Base-by-base conservation (phyloP, 2,329 filamentous ascomycete species). In the Claviceps digitariae region DNA sequence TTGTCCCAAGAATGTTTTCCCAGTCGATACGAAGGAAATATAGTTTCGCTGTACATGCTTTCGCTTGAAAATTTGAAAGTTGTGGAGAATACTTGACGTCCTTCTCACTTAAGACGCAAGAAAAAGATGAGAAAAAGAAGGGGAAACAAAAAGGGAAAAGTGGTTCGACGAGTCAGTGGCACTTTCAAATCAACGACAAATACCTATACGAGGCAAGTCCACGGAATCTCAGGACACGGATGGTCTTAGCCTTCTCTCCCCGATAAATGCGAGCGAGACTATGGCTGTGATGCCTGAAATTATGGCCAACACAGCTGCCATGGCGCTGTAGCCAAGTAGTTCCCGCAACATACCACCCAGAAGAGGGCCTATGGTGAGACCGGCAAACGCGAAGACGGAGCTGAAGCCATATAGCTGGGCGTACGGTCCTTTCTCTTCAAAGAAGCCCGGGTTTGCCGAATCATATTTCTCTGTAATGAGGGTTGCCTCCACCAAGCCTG, bases 371-470 rank as follows among this genome's bases (percentile, higher is more conserved):
- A 56, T 27, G 8, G 55, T 36, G n/a, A 56, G 38, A 1, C 52
- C 55, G 17, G 50, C 21, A 51, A 54, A 56, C 1, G 47, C 44
- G 20, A 44, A 56, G 3, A 56, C 1, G 7, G 46, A 52, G 15
- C 31, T 54, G 41, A 56, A 48, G 17, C 50, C 55, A 25, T 54
- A 52, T 2, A 57, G 49, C n/a, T 57, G 54, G 15, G 56, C 56
- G 20, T 56, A 57, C 15, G 56, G 56, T 13, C 56, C 56, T 12
- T 57, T 29, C 27, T 56, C 21, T 13, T 43, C 54, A 36, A 57
- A 57, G 23, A 56, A 54, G 12, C 25, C 54, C 1, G 54, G 54
- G 20, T 57, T 56, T 9, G 55, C 48, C 43, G n/a, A 4, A 38
- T 52, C 46, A 23, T 57, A 56, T 25, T 46, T 46, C 20, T 54